Base-by-base conservation (phyloP, 2,329 filamentous ascomycete species). In the Dactylellina cionopaga region DNA sequence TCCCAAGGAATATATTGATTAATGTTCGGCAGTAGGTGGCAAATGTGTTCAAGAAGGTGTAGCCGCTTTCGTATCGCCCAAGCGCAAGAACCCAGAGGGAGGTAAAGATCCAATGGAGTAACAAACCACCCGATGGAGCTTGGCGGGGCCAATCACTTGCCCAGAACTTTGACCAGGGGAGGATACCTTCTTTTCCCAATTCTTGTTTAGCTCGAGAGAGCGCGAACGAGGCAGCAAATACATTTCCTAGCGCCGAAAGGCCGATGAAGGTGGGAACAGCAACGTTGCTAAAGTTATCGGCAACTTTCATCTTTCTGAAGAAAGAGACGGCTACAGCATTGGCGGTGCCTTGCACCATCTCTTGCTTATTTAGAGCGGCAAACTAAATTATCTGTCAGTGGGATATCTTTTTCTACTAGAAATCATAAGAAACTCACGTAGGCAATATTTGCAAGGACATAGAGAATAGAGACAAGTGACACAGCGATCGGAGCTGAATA, bases 121-220 rank as follows among this genome's bases (percentile, higher is more conserved):
- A 86, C 3, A 88, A 80, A 78, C 84, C 22, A 0, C 86, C 81
- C 13, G 86, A 84, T 0, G 89, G 89, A 0, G 89, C 84, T 64
- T 88, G 86, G 74, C 88, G 89, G 0, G 89, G 89, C 79, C 85
- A 86, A 76, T 88, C 88, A 1, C 87, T 90, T 0, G 89, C 89
- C 86, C 87, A 91, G 78, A 91, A 85, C 1, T 83, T 83, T 65
- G 86, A 87, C 66, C 85, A 89, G 0, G 89, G 89, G 13, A 91
- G 77, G 5, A 91, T 81, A 0, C 88, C 88, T 76, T 92, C 89
- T 76, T 89, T 90, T 0, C 86, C 89, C 46, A 91, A 82, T 78
- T 91, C 89, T 68, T 54, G 64, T 39, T 64, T 65, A 10, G 60
- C 64, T 0, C 87, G 83, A 0, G 86, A 81, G 59, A 88, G 85